These are phyloP conservation scores for Panus rudis DNA, from an alignment of 768 basidiomycete genomes.

Conservation along the genomic window DNA sequence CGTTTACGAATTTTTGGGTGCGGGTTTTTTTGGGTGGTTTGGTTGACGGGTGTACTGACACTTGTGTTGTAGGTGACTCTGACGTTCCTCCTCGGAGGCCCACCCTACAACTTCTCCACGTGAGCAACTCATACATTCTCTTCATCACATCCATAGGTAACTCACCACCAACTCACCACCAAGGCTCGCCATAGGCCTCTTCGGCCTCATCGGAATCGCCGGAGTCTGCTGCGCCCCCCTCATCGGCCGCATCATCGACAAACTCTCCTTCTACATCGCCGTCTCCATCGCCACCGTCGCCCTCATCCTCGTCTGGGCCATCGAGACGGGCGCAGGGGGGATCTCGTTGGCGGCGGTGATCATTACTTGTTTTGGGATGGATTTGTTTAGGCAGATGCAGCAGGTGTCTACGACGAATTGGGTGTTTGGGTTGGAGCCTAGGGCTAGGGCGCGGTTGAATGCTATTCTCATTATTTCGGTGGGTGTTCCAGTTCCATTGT, in stretches of 20 bases:
- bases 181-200: slow-evolving; percentile 39
- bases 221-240: slow-evolving; percentile 63
- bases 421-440: slow-evolving; percentile 26
- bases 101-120: slow-evolving; percentile 71
- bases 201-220: slow-evolving; percentile 40
- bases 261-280: slow-evolving; percentile 67
- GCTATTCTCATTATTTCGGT: slow-evolving; percentile 65
- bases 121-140: slow-evolving; percentile 19
- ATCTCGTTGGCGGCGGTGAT: slow-evolving; percentile 62
- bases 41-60: neutral
- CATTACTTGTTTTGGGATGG: slow-evolving; percentile 58
- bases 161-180: neutral
- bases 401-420: slow-evolving; percentile 57
- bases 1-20: slow-evolving; percentile 35
- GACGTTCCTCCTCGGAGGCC: slow-evolving; percentile 70
- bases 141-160: neutral
- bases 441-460: slow-evolving; percentile 49
- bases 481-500: slow-evolving; percentile 11
- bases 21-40: neutral
- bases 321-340: slow-evolving; percentile 64
- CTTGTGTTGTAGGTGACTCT: slow-evolving; percentile 31
- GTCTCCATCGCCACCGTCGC: slow-evolving; percentile 44
- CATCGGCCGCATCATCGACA: slow-evolving; percentile 59
- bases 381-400: slow-evolving; percentile 59
- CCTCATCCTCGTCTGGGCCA: slow-evolving; percentile 42